Conservation (phyloP, 306 rosid species). For the Cucumis melo region DNA sequence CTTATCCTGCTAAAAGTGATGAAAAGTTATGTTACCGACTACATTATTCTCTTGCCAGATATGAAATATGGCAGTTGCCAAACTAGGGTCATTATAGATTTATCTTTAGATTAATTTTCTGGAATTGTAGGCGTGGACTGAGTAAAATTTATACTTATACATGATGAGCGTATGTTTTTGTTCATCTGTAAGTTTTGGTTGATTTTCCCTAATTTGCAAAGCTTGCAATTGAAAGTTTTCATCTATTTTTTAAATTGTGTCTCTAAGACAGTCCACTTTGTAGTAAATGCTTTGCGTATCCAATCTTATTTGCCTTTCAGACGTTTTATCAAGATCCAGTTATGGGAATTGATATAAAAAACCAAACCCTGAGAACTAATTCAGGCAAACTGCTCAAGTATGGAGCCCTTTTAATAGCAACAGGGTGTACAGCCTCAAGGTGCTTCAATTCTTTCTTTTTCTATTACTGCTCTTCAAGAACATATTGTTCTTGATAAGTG, state of each 20-base stretch:
- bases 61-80: background rate
- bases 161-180: background rate
- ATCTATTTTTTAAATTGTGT: background rate
- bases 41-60: background rate
- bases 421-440: slow-evolving; percentile 87
- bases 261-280: background rate
- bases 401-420: slow-evolving; percentile 74
- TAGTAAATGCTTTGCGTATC: background rate
- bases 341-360: slow-evolving; percentile 43
- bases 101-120: background rate
- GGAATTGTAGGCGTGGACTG: background rate
- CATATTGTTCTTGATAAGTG: background rate
- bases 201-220: background rate
- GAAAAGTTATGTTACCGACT: background rate
- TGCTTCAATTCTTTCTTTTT: slow-evolving; percentile 2
- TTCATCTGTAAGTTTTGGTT: background rate
- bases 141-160: background rate
- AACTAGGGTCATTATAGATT: background rate
- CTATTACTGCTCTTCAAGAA: background rate
- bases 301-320: slow-evolving; percentile 18
- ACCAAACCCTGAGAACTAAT: slow-evolving; percentile 53
- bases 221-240: background rate
- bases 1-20: no score
- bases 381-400: slow-evolving; percentile 76
- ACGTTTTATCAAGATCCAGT: slow-evolving; percentile 71